Base-by-base conservation (phyloP, 2,329 filamentous ascomycete species). In the Ceratocystis cacaofunesta region DNA sequence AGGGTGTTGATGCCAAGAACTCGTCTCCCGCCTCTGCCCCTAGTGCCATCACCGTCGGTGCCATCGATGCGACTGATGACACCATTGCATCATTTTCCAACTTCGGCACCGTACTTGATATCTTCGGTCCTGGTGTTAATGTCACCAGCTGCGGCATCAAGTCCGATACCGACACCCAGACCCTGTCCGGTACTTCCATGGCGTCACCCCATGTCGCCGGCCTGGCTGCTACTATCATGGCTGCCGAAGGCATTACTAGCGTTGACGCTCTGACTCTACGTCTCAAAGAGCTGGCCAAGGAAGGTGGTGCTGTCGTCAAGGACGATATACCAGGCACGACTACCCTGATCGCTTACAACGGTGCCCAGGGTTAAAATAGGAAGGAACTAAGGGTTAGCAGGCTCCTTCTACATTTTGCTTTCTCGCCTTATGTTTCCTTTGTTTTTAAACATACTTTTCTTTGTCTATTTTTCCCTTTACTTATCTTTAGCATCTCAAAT, bases 181-280 rank as follows among this genome's bases (percentile, higher is more conserved):
- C 72, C 19, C 74, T 84, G 61, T 81, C 77, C 70, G 82, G 82
- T 63, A 84, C 82, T 68, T 81, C 80, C 68, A 87, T 87, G 85
- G 85, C 86, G 30, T 80, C 80, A 12, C 86, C 86, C 1, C 85
- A 88, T 72, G 79, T 89, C 64, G 80, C 83, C 61, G 87, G 87
- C 61, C 77, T 89, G 2, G 84, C 83, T 15, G 85, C 85, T 32
- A 89, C 89, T 74, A 75, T 89, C 41, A 84, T 89, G 76, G 70
- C 75, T 63, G 77, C 84, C 65, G 80, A 84, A 74, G 70, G 73
- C 64, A 73, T 85, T 68, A 76, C 73, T 6, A 73, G 74, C 61
- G 76, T 80, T 28, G 74, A 72, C 50, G 74, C 71, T 12, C 78
- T 84, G 65, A 75, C 74, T 43, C 69, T 76, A 66, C 75, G 78